Evolutionary conservation across 2,329 filamentous ascomycete genomes (phyloP), one percentile per base, ranked within the genome.

Genomic region (Monosporascus sp.): DNA sequence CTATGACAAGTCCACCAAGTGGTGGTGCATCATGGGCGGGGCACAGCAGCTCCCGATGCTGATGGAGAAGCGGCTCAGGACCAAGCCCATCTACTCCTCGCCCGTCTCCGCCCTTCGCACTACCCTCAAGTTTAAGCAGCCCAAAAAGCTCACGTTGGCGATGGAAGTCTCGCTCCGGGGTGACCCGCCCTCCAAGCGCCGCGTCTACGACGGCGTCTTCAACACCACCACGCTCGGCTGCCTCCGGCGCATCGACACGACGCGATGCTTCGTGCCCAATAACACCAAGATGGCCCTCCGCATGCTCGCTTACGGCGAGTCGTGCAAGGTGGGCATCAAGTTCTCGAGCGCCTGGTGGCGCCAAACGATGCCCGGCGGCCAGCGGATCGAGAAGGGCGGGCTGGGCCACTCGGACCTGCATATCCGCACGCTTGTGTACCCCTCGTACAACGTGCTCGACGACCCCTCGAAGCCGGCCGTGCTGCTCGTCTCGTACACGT

Each of bases 401-500:
- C 37, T 63, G 1, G 60, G 55, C n/a, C 51, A 56, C 20, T 65
- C 69, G 5, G 70, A 73, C 54, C 58, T 67, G 5, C 58, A 61
- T 2, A 55, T 68, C 22, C 62, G 70, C 15, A 62, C 55, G 6
- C 65, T 61, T 50, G 70, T 72, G 6, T 72, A 72, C 58, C 70
- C 70, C 7, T 69, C 68, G 1, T 72, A 70, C 57, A 70, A 70
- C 50, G 53, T 66, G 37, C 14, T 61, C 39, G 64, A 65, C 38
- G 44, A 48, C 3, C 17, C 17, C 0, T 9, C 58, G 9, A 50
- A 61, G 9, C 59, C 65, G 3, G 66, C 63, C 7, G 66, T 72
- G 4, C 64, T 73, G 6, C 58, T 74, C 3, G 60, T 55, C n/a
- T 68, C 65, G 2, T 74, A 72, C 52, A 66, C 65, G 2, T 72